phyloP scores from a whole-genome alignment of 2,329 filamentous ascomycete species.

The Moelleriella libera region DNA sequence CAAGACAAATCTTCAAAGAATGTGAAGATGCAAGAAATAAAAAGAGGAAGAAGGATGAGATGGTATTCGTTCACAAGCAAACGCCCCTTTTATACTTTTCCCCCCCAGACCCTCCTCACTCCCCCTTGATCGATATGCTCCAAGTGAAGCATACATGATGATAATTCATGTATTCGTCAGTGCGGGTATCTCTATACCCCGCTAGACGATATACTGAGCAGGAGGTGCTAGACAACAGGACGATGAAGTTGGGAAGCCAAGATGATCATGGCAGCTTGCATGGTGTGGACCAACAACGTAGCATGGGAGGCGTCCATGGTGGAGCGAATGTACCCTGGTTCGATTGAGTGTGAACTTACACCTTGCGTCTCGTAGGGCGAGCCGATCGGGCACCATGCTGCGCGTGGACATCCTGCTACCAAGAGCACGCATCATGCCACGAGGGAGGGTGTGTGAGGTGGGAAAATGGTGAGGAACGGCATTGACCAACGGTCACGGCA shows the following conservation, averaged over 20 bases:
- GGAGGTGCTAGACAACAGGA: constrained; percentile 11
- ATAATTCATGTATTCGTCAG: constrained; percentile 27
- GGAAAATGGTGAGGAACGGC: constrained; percentile 7
- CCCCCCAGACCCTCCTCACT: constrained; percentile 6
- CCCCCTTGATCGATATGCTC: constrained; percentile 19
- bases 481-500: constrained; percentile 2
- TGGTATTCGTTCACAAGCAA: no score
- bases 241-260: constrained; percentile 11
- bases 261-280: constrained; percentile 20
- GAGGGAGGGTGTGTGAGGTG: constrained; percentile 7
- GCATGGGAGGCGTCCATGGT: constrained; percentile 10
- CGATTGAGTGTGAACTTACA: constrained; percentile 1
- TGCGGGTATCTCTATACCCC: constrained; percentile 22
- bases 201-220: constrained; percentile 13
- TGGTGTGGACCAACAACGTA: constrained; percentile 18
- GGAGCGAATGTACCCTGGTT: constrained; percentile 5
- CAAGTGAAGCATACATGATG: constrained; percentile 26
- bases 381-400: no score
- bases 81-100: constrained; percentile 51
- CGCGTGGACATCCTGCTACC: no score
- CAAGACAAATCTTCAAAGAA: no score
- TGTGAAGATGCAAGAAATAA: constrained; percentile 1
- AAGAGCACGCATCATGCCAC: constrained; percentile 2
- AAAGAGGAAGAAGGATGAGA: constrained; percentile 38
- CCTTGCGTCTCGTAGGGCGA: constrained; percentile 1